phyloP scores from a whole-genome alignment of 2,329 filamentous ascomycete species.

The Penicillium janthinellum region DNA sequence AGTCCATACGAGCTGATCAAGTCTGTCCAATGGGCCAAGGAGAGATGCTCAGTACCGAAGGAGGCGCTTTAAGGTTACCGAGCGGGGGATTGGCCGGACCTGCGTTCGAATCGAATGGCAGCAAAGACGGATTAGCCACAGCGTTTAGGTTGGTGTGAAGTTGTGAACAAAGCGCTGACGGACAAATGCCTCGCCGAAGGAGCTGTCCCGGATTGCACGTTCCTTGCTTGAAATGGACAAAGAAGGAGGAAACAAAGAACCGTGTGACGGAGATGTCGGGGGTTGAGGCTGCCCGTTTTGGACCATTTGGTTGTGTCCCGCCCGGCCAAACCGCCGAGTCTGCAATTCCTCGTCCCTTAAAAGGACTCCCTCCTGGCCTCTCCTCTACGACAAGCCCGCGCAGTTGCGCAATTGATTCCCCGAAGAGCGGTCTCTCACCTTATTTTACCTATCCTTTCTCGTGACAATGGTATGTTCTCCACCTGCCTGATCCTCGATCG shows the following conservation, averaged over 20 bases:
- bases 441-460: background rate
- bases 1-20: background rate
- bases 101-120: background rate
- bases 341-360: conserved; percentile 3
- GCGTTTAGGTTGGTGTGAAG: background rate
- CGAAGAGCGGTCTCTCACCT: background rate
- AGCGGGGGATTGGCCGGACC: background rate
- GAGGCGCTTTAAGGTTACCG: conserved; percentile 3
- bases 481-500: background rate
- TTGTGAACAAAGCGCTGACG: background rate
- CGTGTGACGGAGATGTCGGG: background rate
- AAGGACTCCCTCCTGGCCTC: background rate
- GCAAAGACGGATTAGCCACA: background rate
- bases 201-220: background rate
- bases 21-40: background rate
- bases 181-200: background rate
- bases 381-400: background rate
- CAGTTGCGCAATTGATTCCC: background rate
- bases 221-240: background rate
- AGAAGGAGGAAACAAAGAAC: background rate
- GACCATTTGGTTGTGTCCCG: background rate
- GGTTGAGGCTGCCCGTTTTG: background rate
- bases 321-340: background rate
- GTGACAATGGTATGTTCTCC: conserved; percentile 5
- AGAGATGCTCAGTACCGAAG: background rate